Percentiles rank a stretch among this genome's conserved stretches.
These are phyloP conservation scores for Pholiota molesta DNA, from an alignment of 768 basidiomycete genomes.

Conservation along the genomic window DNA sequence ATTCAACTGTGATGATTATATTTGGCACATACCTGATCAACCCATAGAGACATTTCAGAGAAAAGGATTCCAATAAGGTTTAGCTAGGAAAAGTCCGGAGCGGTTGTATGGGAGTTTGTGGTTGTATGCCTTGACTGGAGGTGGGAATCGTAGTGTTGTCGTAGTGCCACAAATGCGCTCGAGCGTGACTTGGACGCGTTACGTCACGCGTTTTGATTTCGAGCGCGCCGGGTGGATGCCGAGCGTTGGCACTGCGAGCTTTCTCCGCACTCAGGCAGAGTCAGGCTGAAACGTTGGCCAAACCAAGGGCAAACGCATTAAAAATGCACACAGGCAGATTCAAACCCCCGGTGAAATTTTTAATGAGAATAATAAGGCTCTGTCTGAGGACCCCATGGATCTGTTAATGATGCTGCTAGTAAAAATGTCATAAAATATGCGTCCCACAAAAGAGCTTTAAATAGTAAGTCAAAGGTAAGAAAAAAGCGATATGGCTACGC, in stretches of 20 bases:
- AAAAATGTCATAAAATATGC: no score
- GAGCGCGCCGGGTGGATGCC: conserved; percentile 12
- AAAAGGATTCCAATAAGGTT: neutral
- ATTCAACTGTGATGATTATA: conserved; percentile 7
- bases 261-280: no score
- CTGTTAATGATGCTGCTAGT: no score
- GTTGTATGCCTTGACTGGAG: neutral
- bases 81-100: neutral
- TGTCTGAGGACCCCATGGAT: no score
- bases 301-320: no score
- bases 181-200: conserved; percentile 23
- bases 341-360: no score
- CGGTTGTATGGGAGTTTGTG: neutral
- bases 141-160: neutral
- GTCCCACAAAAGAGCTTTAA: no score
- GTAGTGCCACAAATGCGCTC: neutral
- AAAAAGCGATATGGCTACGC: no score
- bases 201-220: conserved; percentile 19
- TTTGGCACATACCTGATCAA: conserved; percentile 51
- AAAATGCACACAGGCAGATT: no score
- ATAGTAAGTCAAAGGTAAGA: no score
- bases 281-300: no score
- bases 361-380: no score
- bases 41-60: conserved; percentile 65
- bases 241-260: neutral